Conservation (phyloP, 1,284 basidiomycete species). For the Coniophora puteana region DNA sequence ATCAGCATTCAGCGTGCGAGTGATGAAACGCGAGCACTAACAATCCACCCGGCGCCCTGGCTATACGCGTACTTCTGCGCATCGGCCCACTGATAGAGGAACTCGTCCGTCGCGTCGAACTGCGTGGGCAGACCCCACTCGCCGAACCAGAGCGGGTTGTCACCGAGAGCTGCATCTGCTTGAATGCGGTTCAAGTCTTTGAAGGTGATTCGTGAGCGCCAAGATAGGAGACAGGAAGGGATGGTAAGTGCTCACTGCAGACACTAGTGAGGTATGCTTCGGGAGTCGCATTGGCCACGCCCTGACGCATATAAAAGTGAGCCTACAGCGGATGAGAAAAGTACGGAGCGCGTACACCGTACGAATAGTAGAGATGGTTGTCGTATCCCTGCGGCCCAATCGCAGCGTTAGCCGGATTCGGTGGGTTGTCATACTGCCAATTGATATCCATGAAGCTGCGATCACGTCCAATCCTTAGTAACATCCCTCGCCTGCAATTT, state of each 20-base stretch:
- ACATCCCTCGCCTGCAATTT: not conserved
- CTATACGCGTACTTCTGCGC: slow-evolving; percentile 70
- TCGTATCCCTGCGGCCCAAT: slow-evolving; percentile 73
- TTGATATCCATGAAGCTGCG: slow-evolving; percentile 72
- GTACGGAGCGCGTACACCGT: slow-evolving; percentile 18
- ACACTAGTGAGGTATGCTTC: slow-evolving; percentile 63
- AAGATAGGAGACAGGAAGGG: slow-evolving; percentile 2
- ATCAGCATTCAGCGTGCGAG: not conserved
- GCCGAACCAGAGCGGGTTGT: slow-evolving; percentile 42
- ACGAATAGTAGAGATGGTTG: slow-evolving; percentile 76
- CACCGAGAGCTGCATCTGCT: slow-evolving; percentile 32
- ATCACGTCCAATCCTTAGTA: not conserved
- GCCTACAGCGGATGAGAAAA: not conserved
- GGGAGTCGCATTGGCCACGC: slow-evolving; percentile 62
- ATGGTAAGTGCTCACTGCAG: slow-evolving; percentile 75
- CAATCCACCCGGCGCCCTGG: slow-evolving; percentile 67
- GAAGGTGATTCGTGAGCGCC: not conserved
- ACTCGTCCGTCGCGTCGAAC: slow-evolving; percentile 59
- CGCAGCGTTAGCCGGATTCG: slow-evolving; percentile 66
- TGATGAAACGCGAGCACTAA: slow-evolving; percentile 35
- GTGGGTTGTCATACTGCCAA: slow-evolving; percentile 66
- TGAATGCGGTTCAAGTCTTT: slow-evolving; percentile 24
- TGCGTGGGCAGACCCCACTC: slow-evolving; percentile 74
- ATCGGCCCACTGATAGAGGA: slow-evolving; percentile 71
- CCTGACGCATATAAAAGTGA: slow-evolving; percentile 38